Evolutionary conservation across 331 rosid species (phyloP).

Genomic region (Acacia pycnantha): DNA sequence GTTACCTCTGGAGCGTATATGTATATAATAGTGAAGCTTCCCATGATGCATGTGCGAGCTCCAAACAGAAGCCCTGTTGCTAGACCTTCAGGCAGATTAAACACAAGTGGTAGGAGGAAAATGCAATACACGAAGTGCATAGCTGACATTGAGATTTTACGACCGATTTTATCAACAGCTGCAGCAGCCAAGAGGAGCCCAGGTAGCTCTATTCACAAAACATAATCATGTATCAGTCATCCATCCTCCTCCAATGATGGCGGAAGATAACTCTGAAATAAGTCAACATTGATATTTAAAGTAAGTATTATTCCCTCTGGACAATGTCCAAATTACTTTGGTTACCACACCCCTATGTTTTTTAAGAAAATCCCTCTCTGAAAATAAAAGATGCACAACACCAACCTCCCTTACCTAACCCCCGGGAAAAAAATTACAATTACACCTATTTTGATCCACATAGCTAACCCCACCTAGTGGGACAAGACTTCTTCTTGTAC

Average conservation of each 20-base stretch:
- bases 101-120: slow-evolving; percentile 74
- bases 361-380: background rate
- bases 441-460: background rate
- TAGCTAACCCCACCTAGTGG: background rate
- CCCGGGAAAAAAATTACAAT: background rate
- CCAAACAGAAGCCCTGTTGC: slow-evolving; percentile 84
- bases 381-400: background rate
- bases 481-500: background rate
- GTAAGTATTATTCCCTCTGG: background rate
- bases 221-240: slow-evolving; percentile 38
- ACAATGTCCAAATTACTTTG: background rate
- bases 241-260: slow-evolving; percentile 24
- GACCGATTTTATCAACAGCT: slow-evolving; percentile 80
- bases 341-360: background rate
- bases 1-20: slow-evolving; percentile 99
- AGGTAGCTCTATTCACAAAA: slow-evolving; percentile 72
- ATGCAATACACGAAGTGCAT: slow-evolving; percentile 75
- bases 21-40: slow-evolving; percentile 74
- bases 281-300: background rate
- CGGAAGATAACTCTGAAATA: slow-evolving; percentile 21
- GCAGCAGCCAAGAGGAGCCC: slow-evolving; percentile 83
- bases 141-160: slow-evolving; percentile 81
- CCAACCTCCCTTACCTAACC: background rate
- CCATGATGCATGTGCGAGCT: slow-evolving; percentile 93
- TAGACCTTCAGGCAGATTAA: slow-evolving; percentile 57